phyloP scores from a whole-genome alignment of 441 rosid genomes.

The Gossypium davidsonii region DNA sequence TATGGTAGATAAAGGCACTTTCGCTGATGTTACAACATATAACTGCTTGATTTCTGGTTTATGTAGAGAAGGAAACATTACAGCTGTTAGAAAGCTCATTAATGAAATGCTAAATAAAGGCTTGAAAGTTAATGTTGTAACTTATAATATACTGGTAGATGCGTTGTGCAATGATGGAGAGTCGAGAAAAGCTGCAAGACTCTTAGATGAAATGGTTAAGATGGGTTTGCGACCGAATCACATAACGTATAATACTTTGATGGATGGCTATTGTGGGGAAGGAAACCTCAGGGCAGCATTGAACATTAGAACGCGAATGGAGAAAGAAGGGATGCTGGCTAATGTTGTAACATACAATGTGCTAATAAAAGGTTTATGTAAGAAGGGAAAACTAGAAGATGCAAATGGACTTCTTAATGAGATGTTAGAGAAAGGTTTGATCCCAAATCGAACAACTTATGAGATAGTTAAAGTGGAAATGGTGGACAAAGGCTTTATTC shows the following conservation, averaged over 20 bases:
- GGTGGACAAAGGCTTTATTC: slow-evolving; percentile 75
- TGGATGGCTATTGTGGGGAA: slow-evolving; percentile 63
- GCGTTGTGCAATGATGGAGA: slow-evolving; percentile 54
- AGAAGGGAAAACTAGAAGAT: slow-evolving; percentile 56
- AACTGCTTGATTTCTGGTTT: slow-evolving; percentile 69
- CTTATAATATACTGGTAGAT: slow-evolving; percentile 57
- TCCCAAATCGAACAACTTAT: slow-evolving; percentile 59
- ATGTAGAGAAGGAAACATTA: slow-evolving; percentile 39
- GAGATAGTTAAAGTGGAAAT: slow-evolving; percentile 62
- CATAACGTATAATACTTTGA: slow-evolving; percentile 58
- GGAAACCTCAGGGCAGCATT: slow-evolving; percentile 62
- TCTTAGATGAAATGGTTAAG: slow-evolving; percentile 47
- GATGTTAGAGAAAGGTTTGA: slow-evolving; percentile 78
- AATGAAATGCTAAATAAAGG: slow-evolving; percentile 37
- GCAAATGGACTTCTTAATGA: slow-evolving; percentile 75
- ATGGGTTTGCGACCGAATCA: slow-evolving; percentile 54
- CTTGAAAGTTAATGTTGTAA: slow-evolving; percentile 42
- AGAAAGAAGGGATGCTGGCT: slow-evolving; percentile 50
- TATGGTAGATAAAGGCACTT: slow-evolving; percentile 45
- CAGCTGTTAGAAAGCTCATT: slow-evolving; percentile 33
- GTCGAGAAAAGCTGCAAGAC: slow-evolving; percentile 42
- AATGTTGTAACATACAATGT: slow-evolving; percentile 64
- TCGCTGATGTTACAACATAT: slow-evolving; percentile 51
- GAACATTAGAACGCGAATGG: slow-evolving; percentile 54
- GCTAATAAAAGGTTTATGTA: slow-evolving; percentile 54